A percentile compares a stretch with the other conserved stretches of the same genome.
Evolutionary conservation across 2,329 filamentous ascomycete genomes (phyloP).

Genomic region (Phyllosticta capitalensis): DNA sequence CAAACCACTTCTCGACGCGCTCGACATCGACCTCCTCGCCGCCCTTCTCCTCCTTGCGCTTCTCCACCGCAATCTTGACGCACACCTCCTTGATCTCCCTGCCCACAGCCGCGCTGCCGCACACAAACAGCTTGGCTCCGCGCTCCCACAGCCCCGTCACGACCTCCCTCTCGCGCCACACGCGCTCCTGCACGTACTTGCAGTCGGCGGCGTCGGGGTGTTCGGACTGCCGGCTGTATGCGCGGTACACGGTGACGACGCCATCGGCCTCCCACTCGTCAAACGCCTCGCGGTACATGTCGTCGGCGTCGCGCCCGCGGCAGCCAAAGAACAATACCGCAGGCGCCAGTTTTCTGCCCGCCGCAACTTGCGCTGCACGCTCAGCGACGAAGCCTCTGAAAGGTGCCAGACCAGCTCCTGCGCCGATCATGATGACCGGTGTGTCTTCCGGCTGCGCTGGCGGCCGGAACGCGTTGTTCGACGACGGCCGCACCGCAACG

Average conservation of each 20-base stretch:
- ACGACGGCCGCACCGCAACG: constrained; percentile 32
- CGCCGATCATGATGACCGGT: constrained; percentile 33
- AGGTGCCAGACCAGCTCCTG: constrained; percentile 33
- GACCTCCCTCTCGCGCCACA: constrained; percentile 39
- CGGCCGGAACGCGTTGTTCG: constrained; percentile 33
- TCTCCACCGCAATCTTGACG: constrained; percentile 35
- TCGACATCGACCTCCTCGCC: constrained; percentile 9
- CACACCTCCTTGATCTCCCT: constrained; percentile 34
- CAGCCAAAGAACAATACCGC: constrained; percentile 60
- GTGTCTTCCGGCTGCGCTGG: constrained; percentile 32
- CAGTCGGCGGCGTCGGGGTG: constrained; percentile 36
- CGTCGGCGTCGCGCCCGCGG: constrained; percentile 44
- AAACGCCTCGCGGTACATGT: constrained; percentile 52
- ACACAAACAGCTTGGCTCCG: constrained; percentile 53
- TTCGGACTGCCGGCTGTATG: constrained; percentile 43
- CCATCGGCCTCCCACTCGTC: constrained; percentile 50
- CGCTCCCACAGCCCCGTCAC: constrained; percentile 36
- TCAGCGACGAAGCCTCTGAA: constrained; percentile 36
- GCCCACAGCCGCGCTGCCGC: constrained; percentile 45
- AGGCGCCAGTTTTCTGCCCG: constrained; percentile 46
- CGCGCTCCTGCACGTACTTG: constrained; percentile 44
- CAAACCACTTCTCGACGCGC: constrained; percentile 31
- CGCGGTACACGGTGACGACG: constrained; percentile 51
- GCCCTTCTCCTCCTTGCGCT: constrained; percentile 27
- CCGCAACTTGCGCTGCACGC: constrained; percentile 31